Evolutionary conservation across 352 stramenopile genomes (phyloP).

Genomic region (Elongisporangium anandrum): DNA sequence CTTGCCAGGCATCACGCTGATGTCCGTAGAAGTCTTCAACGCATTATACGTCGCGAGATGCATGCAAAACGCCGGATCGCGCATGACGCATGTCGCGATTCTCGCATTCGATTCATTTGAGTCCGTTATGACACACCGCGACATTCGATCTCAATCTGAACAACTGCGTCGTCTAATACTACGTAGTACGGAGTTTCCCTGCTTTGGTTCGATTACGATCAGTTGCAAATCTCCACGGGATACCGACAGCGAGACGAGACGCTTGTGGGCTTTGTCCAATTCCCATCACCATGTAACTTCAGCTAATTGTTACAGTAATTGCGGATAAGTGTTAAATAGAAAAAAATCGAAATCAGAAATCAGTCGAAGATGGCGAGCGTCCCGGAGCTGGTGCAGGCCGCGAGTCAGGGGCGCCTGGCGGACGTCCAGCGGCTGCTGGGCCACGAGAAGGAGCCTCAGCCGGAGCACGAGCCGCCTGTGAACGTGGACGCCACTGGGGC

Average conservation of each 20-base stretch:
- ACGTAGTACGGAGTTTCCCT: no score
- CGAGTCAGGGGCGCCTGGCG: neutral
- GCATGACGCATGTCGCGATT: neutral
- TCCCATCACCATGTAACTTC: no score
- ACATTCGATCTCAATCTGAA: neutral
- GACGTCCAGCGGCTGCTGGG: neutral
- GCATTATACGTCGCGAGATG: constrained; percentile 17
- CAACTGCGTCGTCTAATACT: neutral
- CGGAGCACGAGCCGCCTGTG: neutral
- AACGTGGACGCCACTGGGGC: neutral
- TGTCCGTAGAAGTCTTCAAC: constrained; percentile 26
- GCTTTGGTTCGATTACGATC: no score
- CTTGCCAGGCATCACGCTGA: constrained; percentile 2
- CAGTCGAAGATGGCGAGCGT: neutral
- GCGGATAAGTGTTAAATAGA: neutral
- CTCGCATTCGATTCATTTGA: neutral
- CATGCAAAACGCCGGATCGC: constrained; percentile 14
- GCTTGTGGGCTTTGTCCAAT: no score
- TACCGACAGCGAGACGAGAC: no score
- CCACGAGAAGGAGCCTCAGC: neutral
- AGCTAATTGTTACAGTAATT: neutral
- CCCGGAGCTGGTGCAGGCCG: neutral
- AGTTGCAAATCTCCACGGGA: no score
- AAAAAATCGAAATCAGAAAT: neutral
- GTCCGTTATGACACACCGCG: neutral